Evolutionary conservation across 2,329 filamentous ascomycete genomes (phyloP).

Genomic region (Nannizziopsis arthrosporioides): DNA sequence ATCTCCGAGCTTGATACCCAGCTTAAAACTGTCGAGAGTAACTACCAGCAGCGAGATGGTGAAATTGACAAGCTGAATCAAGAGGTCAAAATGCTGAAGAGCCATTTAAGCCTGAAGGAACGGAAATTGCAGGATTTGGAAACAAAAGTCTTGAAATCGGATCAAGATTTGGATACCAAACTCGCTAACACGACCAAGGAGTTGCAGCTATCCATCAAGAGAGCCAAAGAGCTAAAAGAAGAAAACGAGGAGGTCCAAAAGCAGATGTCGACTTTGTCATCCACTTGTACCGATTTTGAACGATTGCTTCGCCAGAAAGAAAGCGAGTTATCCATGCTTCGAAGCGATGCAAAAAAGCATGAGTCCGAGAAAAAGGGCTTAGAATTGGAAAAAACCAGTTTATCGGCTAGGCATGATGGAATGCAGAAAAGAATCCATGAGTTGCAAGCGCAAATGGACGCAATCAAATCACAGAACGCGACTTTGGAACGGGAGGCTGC

Average conservation of each 20-base stretch:
- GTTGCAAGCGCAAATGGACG: conserved; percentile 76
- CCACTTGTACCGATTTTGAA: conserved; percentile 89
- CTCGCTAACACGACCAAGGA: conserved; percentile 68
- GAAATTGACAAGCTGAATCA: conserved; percentile 66
- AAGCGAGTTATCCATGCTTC: conserved; percentile 76
- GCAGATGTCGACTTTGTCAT: conserved; percentile 74
- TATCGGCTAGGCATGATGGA: conserved; percentile 67
- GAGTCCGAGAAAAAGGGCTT: conserved; percentile 68
- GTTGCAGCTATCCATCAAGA: conserved; percentile 57
- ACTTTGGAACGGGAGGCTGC: conserved; percentile 80
- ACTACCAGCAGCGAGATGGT: conserved; percentile 60
- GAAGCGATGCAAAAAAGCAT: conserved; percentile 70
- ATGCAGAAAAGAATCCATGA: conserved; percentile 66
- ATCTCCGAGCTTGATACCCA: conserved; percentile 59
- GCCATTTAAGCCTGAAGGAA: conserved; percentile 78
- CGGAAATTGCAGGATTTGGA: conserved; percentile 83
- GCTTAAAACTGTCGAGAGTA: conserved; percentile 57
- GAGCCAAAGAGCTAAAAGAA: conserved; percentile 62
- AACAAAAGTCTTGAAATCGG: conserved; percentile 65
- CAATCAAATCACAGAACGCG: conserved; percentile 69
- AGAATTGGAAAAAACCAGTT: conserved; percentile 62
- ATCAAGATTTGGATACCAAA: conserved; percentile 83
- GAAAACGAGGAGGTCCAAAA: conserved; percentile 76
- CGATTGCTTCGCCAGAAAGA: conserved; percentile 88
- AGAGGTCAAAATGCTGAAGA: conserved; percentile 83